These are phyloP conservation scores for Carpinus viminea DNA, from an alignment of 306 rosid genomes.

Conservation along the genomic window DNA sequence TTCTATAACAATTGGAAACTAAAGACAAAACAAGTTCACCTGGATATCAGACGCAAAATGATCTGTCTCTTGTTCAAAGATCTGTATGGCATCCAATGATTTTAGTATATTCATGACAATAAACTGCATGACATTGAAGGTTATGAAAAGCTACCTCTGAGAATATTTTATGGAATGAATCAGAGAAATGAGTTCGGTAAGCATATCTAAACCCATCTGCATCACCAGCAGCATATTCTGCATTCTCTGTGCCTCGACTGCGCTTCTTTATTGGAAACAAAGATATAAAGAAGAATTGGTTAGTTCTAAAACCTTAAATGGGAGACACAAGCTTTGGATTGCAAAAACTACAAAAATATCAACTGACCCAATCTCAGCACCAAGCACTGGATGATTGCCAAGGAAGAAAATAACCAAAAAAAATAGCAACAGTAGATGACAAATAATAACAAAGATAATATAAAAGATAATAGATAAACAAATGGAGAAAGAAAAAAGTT, in stretches of 20 bases:
- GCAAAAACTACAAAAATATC: slow-evolving; percentile 28
- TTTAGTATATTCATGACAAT: slow-evolving; percentile 1
- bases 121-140: slow-evolving; percentile 3
- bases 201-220: slow-evolving; percentile 58
- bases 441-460: slow-evolving; percentile 9
- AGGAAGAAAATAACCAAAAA: not conserved
- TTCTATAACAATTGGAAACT: slow-evolving; percentile 22
- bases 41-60: slow-evolving; percentile 67
- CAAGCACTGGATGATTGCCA: not conserved
- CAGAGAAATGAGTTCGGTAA: slow-evolving; percentile 71
- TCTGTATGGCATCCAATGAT: slow-evolving; percentile 50
- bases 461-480: not conserved
- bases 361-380: slow-evolving; percentile 10
- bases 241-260: slow-evolving; percentile 45
- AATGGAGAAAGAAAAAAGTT: not conserved
- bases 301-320: slow-evolving; percentile 22
- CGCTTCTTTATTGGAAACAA: slow-evolving; percentile 46
- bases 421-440: not conserved
- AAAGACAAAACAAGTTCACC: slow-evolving; percentile 45
- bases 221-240: slow-evolving; percentile 46
- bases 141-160: slow-evolving; percentile 64
- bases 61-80: slow-evolving; percentile 70
- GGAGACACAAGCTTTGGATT: slow-evolving; percentile 17
- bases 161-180: slow-evolving; percentile 84
- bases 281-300: slow-evolving; percentile 26